Evolutionary conservation across 2,329 filamentous ascomycete genomes (phyloP), one percentile per base, ranked within the genome.

Genomic region (Venturia effusa): DNA sequence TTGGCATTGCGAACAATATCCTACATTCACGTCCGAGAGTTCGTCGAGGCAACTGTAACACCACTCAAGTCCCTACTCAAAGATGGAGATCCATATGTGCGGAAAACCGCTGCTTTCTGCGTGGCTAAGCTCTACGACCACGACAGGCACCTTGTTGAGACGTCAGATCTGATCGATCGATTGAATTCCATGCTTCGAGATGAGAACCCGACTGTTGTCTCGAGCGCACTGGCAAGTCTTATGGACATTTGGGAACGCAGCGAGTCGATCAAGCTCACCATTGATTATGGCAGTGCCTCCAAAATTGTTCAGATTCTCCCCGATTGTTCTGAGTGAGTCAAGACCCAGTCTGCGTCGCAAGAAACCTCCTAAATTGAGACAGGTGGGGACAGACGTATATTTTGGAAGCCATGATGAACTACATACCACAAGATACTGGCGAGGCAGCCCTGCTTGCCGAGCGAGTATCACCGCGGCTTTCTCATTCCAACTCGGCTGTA

Each of bases 351-450:
- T 4, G 13, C 8, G 30, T 2, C 39, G 17, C 6, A 63, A 40
- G 67, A 71, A 67, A 69, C 61, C 48, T 54, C 43, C 57, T 68
- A 66, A 73, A 62, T n/a, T 11, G n/a, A 24, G 3, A 17, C 68
- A 95, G 90, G 82, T 99, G 94, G 94, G 93, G 94, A 51, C 94
- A 99, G 79, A 97, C 93, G 27, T 99, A 99, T 74, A 97, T 99
- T 64, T 83, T 99, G 10, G 94, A 99, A 77, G 92, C 94, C 24
- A 82, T 99, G 70, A 97, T 97, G 89, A 94, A 93, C 27, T 99
- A 97, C 73, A 89, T 97, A 17, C 94, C 94, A 6, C 91, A 96
- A 75, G 92, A 97, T 70, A 88, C 88, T 0, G 84, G 86, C 43
- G 94, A 99, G 76, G 93, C 94, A 4, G 83, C 91, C 7, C 81